Conservation (phyloP, 345 rosid species). For the Bretschneidera sinensis region DNA sequence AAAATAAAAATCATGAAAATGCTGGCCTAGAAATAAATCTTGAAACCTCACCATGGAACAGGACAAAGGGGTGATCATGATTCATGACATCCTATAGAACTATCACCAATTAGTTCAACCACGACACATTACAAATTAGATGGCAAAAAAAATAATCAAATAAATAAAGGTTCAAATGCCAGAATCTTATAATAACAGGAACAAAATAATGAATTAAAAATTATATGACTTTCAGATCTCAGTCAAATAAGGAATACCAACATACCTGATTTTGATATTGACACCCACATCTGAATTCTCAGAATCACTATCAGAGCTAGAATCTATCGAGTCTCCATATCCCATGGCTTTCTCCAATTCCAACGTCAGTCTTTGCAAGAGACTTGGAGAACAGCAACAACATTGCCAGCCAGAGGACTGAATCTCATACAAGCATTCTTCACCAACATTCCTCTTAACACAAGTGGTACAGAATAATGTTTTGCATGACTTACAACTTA, state of each 20-base stretch:
- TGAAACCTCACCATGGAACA: not conserved
- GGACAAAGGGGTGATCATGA: not conserved
- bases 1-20: not conserved
- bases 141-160: not conserved
- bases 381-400: conserved; percentile 76
- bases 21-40: not conserved
- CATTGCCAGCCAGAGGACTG: conserved; percentile 80
- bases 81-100: not conserved
- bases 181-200: not conserved
- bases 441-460: conserved; percentile 74
- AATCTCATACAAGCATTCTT: conserved; percentile 54
- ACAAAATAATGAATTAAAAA: no score
- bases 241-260: not conserved
- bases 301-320: conserved; percentile 53
- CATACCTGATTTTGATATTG: conserved; percentile 48
- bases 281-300: conserved; percentile 61
- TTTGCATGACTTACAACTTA: conserved; percentile 78
- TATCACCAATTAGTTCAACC: not conserved
- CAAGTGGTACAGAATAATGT: conserved; percentile 66
- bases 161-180: no score
- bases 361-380: conserved; percentile 53
- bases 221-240: not conserved
- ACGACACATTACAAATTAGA: no score
- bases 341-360: conserved; percentile 73
- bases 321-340: conserved; percentile 29